phyloP scores from a whole-genome alignment of 371 early-diverging fungal species.

The Smittium mucronatum region DNA sequence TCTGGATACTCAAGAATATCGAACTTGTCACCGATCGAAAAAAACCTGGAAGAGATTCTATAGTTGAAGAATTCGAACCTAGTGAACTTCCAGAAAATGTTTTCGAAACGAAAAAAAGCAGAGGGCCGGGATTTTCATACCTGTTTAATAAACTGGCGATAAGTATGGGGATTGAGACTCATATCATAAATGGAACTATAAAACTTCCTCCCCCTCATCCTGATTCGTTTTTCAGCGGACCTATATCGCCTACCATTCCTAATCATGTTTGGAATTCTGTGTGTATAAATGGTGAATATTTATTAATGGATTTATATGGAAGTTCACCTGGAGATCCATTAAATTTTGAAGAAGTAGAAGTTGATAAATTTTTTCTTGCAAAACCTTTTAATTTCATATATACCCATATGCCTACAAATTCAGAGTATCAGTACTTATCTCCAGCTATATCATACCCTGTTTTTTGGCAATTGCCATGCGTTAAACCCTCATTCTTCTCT shows the following conservation, averaged over 20 bases:
- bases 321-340: conserved; percentile 27
- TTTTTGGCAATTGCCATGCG: conserved; percentile 34
- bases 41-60: no score
- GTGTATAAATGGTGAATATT: conserved; percentile 30
- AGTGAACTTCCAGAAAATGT: conserved; percentile 9
- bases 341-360: conserved; percentile 21
- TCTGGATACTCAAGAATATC: background rate
- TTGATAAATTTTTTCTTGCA: conserved; percentile 31
- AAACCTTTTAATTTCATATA: conserved; percentile 27
- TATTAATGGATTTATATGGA: conserved; percentile 28
- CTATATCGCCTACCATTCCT: conserved; percentile 1
- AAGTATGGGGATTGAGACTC: conserved; percentile 28
- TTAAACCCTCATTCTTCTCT: conserved; percentile 29
- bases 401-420: conserved; percentile 27
- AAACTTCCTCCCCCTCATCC: conserved; percentile 26
- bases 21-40: no score
- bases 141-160: conserved; percentile 28
- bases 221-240: conserved; percentile 5
- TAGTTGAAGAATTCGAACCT: background rate
- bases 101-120: background rate
- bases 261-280: conserved; percentile 35
- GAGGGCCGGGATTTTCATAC: conserved; percentile 34
- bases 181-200: conserved; percentile 29
- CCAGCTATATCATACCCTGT: conserved; percentile 27
- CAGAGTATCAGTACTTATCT: conserved; percentile 26